phyloP scores from a whole-genome alignment of 768 basidiomycete genomes.

The Xerocomus potaroensis region DNA sequence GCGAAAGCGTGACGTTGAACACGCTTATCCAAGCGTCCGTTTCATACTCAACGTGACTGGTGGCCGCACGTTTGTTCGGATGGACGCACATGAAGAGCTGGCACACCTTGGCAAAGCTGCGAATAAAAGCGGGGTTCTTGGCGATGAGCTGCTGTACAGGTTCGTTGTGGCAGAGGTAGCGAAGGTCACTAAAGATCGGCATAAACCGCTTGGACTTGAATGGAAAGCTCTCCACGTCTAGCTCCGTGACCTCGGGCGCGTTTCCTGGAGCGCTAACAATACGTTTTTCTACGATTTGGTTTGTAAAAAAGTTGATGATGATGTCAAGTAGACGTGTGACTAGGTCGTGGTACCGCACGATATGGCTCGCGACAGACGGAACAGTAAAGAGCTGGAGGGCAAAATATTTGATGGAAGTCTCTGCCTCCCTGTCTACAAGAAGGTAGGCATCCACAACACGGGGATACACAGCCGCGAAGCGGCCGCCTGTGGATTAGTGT shows the following conservation, averaged over 20 bases:
- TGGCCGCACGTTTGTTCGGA: conserved; percentile 78
- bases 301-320: conserved; percentile 90
- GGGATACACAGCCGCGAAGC: conserved; percentile 82
- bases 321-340: conserved; percentile 75
- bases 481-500: conserved; percentile 52
- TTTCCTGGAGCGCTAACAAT: conserved; percentile 38
- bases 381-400: conserved; percentile 91
- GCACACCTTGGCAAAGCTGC: conserved; percentile 71
- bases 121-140: conserved; percentile 58
- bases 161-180: conserved; percentile 77
- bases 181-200: conserved; percentile 89
- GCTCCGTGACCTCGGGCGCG: conserved; percentile 21
- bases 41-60: conserved; percentile 92
- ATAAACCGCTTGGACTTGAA: conserved; percentile 97
- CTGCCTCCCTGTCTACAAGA: conserved; percentile 88
- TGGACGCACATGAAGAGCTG: conserved; percentile 92
- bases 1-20: conserved; percentile 89
- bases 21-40: conserved; percentile 96
- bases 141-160: conserved; percentile 80
- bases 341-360: conserved; percentile 70
- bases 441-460: conserved; percentile 88
- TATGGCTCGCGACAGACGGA: conserved; percentile 76
- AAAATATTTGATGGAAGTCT: conserved; percentile 92
- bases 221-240: conserved; percentile 81
- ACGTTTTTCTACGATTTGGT: conserved; percentile 73